Evolutionary conservation across 192 early-diverging fungal species (phyloP).

Genomic region (Pecoramyces ruminantium): DNA sequence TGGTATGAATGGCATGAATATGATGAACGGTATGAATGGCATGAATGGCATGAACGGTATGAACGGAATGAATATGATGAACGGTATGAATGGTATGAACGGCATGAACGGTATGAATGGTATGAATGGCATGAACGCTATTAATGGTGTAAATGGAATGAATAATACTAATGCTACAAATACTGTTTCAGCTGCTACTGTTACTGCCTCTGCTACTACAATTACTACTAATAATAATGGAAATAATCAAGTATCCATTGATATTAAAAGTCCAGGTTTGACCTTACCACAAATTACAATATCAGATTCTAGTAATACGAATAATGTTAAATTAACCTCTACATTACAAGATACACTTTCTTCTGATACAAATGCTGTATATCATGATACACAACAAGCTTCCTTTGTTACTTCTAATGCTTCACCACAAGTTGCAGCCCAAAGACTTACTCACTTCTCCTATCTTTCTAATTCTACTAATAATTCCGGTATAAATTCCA

Average conservation of each 20-base stretch:
- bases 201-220: too few species aligned
- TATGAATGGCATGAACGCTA: too few species aligned
- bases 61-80: too few species aligned
- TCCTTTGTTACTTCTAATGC: background rate
- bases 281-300: too few species aligned
- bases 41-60: background rate
- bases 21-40: background rate
- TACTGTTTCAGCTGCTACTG: too few species aligned
- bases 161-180: too few species aligned
- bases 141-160: too few species aligned
- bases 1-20: background rate
- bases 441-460: too few species aligned
- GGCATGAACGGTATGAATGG: too few species aligned
- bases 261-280: background rate
- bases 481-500: background rate
- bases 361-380: background rate
- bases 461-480: background rate
- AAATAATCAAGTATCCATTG: background rate
- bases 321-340: background rate
- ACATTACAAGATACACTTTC: background rate
- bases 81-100: too few species aligned
- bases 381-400: background rate
- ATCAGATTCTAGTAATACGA: background rate
- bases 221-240: too few species aligned
- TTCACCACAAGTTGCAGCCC: background rate